phyloP scores from a whole-genome alignment of 2,329 filamentous ascomycete genomes.

The Scedosporium dehoogii region DNA sequence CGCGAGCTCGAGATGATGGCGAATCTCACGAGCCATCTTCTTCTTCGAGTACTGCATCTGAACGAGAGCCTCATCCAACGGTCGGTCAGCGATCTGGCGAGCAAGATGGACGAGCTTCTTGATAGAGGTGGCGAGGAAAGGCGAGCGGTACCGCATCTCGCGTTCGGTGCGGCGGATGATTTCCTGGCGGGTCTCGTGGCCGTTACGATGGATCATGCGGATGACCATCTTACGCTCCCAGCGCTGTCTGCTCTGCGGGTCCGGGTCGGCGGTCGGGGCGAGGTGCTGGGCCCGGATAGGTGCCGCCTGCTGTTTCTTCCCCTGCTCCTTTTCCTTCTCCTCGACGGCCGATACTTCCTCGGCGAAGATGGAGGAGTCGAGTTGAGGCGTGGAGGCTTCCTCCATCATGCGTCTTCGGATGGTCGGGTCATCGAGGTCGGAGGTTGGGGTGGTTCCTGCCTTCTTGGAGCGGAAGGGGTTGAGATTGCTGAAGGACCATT shows the following conservation, averaged over 20 bases:
- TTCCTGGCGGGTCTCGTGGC: slow-evolving; percentile 47
- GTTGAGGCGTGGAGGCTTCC: slow-evolving; percentile 28
- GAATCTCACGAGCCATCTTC: slow-evolving; percentile 74
- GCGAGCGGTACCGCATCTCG: slow-evolving; percentile 47
- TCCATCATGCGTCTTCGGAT: slow-evolving; percentile 31
- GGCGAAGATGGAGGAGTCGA: slow-evolving; percentile 53
- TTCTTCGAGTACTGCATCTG: slow-evolving; percentile 97
- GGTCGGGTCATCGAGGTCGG: slow-evolving; percentile 31
- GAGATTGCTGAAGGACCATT: slow-evolving; percentile 32
- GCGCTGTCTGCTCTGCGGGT: slow-evolving; percentile 57
- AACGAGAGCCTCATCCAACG: slow-evolving; percentile 82
- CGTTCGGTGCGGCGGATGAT: slow-evolving; percentile 57
- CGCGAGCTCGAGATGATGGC: slow-evolving; percentile 70
- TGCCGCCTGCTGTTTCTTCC: slow-evolving; percentile 13
- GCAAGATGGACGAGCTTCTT: slow-evolving; percentile 89
- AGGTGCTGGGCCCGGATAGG: slow-evolving; percentile 9
- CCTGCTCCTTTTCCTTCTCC: slow-evolving; percentile 24
- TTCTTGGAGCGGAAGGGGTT: slow-evolving; percentile 15
- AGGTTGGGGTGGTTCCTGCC: slow-evolving; percentile 17
- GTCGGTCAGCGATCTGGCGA: slow-evolving; percentile 84
- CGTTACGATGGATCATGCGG: slow-evolving; percentile 58
- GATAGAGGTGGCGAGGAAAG: slow-evolving; percentile 69
- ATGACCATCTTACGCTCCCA: slow-evolving; percentile 84
- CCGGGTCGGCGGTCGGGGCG: slow-evolving; percentile 46
- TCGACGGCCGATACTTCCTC: slow-evolving; percentile 35